phyloP scores from a whole-genome alignment of 2,329 filamentous ascomycete species.

The Colletotrichum sp. region DNA sequence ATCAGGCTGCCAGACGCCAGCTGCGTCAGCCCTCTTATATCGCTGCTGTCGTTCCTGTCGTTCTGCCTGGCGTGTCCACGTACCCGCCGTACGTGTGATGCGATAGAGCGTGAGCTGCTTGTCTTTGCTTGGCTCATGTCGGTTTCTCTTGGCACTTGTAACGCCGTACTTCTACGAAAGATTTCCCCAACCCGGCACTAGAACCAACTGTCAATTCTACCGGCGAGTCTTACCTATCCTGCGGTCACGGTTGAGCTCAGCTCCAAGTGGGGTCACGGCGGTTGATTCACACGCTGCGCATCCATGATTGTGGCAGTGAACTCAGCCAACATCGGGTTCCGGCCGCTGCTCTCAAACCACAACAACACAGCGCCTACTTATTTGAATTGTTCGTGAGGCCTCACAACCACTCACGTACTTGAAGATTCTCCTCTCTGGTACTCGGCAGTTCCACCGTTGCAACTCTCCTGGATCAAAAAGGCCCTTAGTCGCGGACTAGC shows the following conservation, averaged over 20 bases:
- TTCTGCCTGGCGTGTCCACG: neutral
- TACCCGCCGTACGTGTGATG: neutral
- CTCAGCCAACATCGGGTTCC: neutral
- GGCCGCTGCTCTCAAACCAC: neutral
- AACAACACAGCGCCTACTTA: neutral
- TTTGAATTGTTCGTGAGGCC: neutral
- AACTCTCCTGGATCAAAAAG: neutral
- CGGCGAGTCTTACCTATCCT: neutral
- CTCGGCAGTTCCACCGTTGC: neutral
- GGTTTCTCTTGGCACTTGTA: neutral
- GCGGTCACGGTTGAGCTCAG: neutral
- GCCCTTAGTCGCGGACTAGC: neutral
- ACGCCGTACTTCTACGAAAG: neutral
- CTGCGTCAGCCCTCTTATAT: constrained; percentile 3
- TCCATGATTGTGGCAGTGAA: constrained; percentile 6
- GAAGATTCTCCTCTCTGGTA: neutral
- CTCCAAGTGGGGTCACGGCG: neutral
- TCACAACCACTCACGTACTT: neutral
- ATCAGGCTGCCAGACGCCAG: neutral
- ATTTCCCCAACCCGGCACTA: neutral
- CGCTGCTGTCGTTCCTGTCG: neutral
- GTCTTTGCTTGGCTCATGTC: neutral
- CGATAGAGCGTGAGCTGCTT: neutral
- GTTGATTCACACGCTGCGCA: neutral
- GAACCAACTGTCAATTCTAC: neutral